phyloP scores from a whole-genome alignment of 176 grass and related monocot genomes.

The Oryza meyeriana region DNA sequence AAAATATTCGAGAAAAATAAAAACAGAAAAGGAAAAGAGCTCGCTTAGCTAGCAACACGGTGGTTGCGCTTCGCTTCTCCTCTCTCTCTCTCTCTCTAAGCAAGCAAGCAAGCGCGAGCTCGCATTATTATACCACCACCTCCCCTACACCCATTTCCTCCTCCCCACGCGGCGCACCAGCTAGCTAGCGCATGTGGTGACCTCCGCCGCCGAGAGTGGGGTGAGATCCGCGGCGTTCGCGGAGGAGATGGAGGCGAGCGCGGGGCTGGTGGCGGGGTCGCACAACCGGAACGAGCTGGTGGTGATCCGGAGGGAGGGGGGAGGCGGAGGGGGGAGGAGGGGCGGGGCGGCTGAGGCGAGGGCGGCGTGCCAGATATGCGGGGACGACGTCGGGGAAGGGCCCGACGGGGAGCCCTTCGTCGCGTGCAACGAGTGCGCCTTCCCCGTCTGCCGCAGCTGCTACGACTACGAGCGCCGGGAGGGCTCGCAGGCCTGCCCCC shows the following conservation, averaged over 20 bases:
- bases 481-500: constrained; percentile 60
- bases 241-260: constrained; percentile 74
- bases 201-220: not conserved
- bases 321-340: constrained; percentile 3
- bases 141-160: not conserved
- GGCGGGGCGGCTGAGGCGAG: constrained; percentile 2
- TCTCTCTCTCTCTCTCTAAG: too few species aligned
- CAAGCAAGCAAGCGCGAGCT: not conserved
- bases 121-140: not conserved
- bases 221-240: not conserved
- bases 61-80: not conserved
- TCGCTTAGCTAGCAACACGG: not conserved
- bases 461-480: constrained; percentile 69
- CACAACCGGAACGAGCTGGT: constrained; percentile 81
- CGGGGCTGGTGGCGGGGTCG: constrained; percentile 65
- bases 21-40: too few species aligned
- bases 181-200: not conserved
- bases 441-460: constrained; percentile 65
- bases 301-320: constrained; percentile 55
- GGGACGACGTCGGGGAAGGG: constrained; percentile 46
- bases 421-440: constrained; percentile 75
- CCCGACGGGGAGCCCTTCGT: constrained; percentile 63
- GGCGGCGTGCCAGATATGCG: constrained; percentile 67
- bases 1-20: not conserved
- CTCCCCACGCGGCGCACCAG: not conserved